Evolutionary conservation across 495 filamentous ascomycete species (phyloP), one percentile per base, ranked within the genome.

Genomic region (Penicillium tannophilum): DNA sequence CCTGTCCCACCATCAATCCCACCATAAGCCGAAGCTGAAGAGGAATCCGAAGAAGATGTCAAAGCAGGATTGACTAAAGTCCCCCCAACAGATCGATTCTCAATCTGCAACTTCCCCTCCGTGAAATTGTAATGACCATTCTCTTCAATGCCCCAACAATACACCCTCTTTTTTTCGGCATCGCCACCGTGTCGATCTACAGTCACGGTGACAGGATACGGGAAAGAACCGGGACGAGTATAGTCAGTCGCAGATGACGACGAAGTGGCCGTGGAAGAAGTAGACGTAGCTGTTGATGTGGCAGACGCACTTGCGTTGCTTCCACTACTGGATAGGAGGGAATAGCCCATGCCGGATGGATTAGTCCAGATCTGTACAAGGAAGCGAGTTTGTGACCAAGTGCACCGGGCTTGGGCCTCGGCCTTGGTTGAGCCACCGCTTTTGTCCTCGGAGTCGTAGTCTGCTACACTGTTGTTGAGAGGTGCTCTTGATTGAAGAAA

Each of bases 331-430:
- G 83, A 58, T 1, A 89, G 70, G 17, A 77, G 70, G 6, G 76
- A 67, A 35, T 74, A 74, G 46, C 75, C 78, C 11, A 73, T 72
- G 5, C 82, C 78, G 0, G 53, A 54, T 0, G 67, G 65, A 23
- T 65, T 66, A 6, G 93, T 98, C 92, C 92, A 98, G 54, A 97
- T 95, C 65, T 92, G 87, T 6, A 98, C 90, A 9, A 91, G 84
- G 72, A 95, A 91, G 10, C 93, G 85, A 3, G 92, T 95, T 61
- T 92, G 82, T 1, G 88, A 76, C 85, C 89, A 96, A 16, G 90
- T 94, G 58, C 93, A 90, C 19, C 89, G 74, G 16, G 83, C 82
- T 4, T 76, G 77, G n/a, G 91, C 89, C 36, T 86, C 77, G 1
- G 71, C 65, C 56, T 84, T 72, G 17, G 75, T 71, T 3, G 84